Conservation (phyloP, 805 yeast genomes). For the Ogataea parapolymorpha region DNA sequence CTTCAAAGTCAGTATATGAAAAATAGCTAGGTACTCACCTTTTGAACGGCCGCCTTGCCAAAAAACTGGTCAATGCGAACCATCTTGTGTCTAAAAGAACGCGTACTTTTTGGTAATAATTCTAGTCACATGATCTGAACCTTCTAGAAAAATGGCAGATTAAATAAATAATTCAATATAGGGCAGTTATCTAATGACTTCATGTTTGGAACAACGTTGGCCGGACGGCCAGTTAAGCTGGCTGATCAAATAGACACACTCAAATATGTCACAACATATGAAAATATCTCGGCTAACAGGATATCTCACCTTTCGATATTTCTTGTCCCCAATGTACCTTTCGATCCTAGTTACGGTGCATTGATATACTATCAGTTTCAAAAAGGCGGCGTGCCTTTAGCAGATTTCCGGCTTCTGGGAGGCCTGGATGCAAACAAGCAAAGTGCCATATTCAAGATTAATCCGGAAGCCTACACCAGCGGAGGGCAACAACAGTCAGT, state of each 20-base stretch:
- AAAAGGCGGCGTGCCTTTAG: conserved; percentile 33
- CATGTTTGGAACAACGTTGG: conserved; percentile 35
- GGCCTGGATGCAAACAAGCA: conserved; percentile 66
- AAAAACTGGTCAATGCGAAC: conserved; percentile 31
- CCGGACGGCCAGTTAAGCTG: conserved; percentile 36
- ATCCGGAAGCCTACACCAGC: conserved; percentile 34
- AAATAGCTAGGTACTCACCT: conserved; percentile 13
- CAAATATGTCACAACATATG: conserved; percentile 62
- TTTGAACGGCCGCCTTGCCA: conserved; percentile 28
- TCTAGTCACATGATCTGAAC: conserved; percentile 9
- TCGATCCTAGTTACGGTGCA: conserved; percentile 73
- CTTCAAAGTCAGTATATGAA: background rate
- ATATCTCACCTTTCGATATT: conserved; percentile 82
- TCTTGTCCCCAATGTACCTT: conserved; percentile 73
- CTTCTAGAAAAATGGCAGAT: conserved; percentile 12
- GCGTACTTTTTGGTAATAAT: conserved; percentile 6
- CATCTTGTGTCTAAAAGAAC: conserved; percentile 14
- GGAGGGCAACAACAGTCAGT: conserved; percentile 14
- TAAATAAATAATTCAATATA: background rate
- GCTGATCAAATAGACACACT: conserved; percentile 67
- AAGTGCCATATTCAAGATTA: conserved; percentile 86
- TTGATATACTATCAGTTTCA: conserved; percentile 86
- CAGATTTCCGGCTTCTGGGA: conserved; percentile 64
- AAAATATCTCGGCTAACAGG: conserved; percentile 50
- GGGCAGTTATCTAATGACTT: background rate